Evolutionary conservation across 495 filamentous ascomycete genomes (phyloP), one percentile per base, ranked within the genome.

Genomic region (Aspergillus carlsbadensis): DNA sequence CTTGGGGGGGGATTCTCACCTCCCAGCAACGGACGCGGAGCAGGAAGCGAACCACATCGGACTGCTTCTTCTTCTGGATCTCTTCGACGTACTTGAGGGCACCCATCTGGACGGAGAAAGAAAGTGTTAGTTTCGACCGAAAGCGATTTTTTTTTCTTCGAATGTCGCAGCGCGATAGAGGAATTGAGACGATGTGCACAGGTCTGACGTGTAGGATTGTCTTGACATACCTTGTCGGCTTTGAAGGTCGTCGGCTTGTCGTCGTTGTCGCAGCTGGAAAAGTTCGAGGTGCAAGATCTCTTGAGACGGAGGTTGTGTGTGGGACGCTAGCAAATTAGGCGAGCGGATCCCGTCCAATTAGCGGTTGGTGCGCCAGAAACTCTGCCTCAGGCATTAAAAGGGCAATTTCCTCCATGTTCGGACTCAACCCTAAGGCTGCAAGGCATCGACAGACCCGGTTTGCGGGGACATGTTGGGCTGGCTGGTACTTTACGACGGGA

Each of bases 11-110:
- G 39, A 72, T 83, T 85, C 94, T 89, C 87, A 98, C 94, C 90
- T 98, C 94, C 94, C 94, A 98, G 90, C 95, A 98, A 81, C 94
- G 92, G 73, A 98, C 95, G 75, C 94, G 92, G 74, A 96, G 90
- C 79, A 98, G 86, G 86, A 98, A 98, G 82, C 92, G 93, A 79
- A 97, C 87, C 64, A 98, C 88, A 79, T 98, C 94, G 71, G 90
- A 95, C 84, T 98, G 94, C 90, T 98, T 98, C 89, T 96, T 96
- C 90, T 98, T 98, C 74, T 95, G 90, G 76, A 98, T 87, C 85
- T 98, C 94, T 84, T 98, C 94, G 79, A 98, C 89, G 82, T 97
- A 97, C 81, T 97, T 97, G 77, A 94, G 87, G 79, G 90, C 90
- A 82, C 90, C 90, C 90, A 94, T 92, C 79, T 86, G 57, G 57